Base-by-base conservation (phyloP, 345 rosid species). In the Rhizophora mangle region DNA sequence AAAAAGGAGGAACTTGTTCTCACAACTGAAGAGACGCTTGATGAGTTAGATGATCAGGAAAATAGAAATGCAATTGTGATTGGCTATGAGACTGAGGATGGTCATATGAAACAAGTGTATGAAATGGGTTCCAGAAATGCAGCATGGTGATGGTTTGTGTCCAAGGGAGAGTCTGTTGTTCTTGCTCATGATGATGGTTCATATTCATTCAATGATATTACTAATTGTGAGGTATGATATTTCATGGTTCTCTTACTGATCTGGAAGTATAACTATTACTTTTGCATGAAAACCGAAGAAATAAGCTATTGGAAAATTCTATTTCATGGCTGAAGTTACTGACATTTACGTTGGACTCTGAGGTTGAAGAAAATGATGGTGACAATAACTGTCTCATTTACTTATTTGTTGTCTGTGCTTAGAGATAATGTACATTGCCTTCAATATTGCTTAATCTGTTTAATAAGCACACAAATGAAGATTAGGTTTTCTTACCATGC, bases 101-200 rank as follows among this genome's bases (percentile, higher is more conserved):
- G 68, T 59, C 37, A 74, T 72, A 62, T 79, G 67, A 66, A 81
- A 70, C 89, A 80, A 74, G 84, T 84, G 62, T 84, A 82, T 70
- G 87, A 82, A 73, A 85, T 92, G 49, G 98, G 96, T 46, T 29
- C 74, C 63, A 96, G 81, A 78, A 85, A 60, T 69, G 72, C 93
- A 36, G 89, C 98, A 0, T 93, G 96, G 64, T 98, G 98, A 62
- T 96, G 99, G 98, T 92, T 96, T 85, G 90, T 92, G 68, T 92
- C 99, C 20, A 98, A 90, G 72, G 99, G 97, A 24, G 97, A 92
- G 86, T 87, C 96, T 29, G 88, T 88, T 82, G 84, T 94, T 77
- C 98, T 96, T 56, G 81, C 92, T 72, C 98, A 92, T 68, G 78
- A 80, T 75, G 98, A 92, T 77, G 96, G 96, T 26, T 92, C 98